phyloP scores from a whole-genome alignment of 140 eudicot species.

The Oenanthe javanica region DNA sequence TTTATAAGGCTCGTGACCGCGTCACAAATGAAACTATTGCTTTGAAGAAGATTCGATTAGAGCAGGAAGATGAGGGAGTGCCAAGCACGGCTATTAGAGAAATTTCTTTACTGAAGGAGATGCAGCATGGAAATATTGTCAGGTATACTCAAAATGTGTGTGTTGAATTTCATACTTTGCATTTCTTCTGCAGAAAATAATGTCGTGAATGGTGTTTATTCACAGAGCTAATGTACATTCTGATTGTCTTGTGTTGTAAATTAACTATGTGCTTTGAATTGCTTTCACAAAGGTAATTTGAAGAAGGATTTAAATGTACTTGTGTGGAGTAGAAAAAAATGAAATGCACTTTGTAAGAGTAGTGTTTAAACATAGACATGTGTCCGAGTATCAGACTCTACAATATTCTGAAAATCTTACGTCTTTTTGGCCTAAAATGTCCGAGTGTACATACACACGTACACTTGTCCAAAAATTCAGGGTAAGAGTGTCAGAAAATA shows the following conservation, averaged over 20 bases:
- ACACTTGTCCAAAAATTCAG: not conserved
- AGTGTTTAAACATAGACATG: not conserved
- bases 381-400: not conserved
- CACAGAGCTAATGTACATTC: not conserved
- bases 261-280: not conserved
- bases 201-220: not conserved
- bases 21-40: constrained; percentile 86
- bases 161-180: not conserved
- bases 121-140: constrained; percentile 94
- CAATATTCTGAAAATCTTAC: not conserved
- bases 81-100: constrained; percentile 97
- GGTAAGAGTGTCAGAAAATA: too few species aligned
- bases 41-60: constrained; percentile 80
- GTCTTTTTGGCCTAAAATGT: not conserved
- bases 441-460: not conserved
- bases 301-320: not conserved
- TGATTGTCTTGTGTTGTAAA: not conserved
- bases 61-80: constrained; percentile 95
- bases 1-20: constrained; percentile 87
- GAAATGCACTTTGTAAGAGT: not conserved
- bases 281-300: not conserved
- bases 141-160: constrained; percentile 28
- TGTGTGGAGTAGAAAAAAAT: not conserved
- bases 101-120: constrained; percentile 89
- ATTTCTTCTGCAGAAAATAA: not conserved